Evolutionary conservation across 768 basidiomycete species (phyloP).

Genomic region (Strobilomyces echinocephalus): DNA sequence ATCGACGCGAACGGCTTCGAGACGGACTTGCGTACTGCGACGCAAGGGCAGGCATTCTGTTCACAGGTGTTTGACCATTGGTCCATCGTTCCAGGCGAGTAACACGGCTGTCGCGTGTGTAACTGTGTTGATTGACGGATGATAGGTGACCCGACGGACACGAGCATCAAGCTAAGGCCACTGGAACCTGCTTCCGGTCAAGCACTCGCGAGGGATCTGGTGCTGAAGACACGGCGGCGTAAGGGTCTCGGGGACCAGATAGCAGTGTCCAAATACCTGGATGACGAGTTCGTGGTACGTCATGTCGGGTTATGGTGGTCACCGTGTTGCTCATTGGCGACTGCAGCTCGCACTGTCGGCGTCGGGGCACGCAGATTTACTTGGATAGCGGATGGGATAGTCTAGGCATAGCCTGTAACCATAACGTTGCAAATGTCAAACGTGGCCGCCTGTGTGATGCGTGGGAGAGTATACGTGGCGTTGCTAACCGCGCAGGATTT

Average conservation of each 20-base stretch:
- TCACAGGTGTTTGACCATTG: slow-evolving; percentile 97
- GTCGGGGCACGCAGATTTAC: slow-evolving; percentile 90
- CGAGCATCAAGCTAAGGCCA: slow-evolving; percentile 91
- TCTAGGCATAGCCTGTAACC: slow-evolving; percentile 4
- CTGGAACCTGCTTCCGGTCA: slow-evolving; percentile 97
- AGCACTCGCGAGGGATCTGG: slow-evolving; percentile 88
- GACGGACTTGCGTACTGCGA: slow-evolving; percentile 94
- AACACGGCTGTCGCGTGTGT: background rate
- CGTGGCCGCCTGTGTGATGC: background rate
- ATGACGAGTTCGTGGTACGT: slow-evolving; percentile 92
- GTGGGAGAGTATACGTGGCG: slow-evolving; percentile 48
- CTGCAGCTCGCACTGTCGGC: slow-evolving; percentile 84
- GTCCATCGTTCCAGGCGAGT: slow-evolving; percentile 93
- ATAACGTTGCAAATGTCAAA: background rate
- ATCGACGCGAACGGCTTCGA: slow-evolving; percentile 99
- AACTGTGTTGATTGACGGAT: background rate
- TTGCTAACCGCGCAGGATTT: slow-evolving; percentile 32
- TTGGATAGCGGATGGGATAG: slow-evolving; percentile 46
- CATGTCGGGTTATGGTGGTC: background rate
- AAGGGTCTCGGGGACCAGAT: slow-evolving; percentile 98
- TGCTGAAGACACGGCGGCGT: slow-evolving; percentile 91
- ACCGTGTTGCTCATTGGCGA: slow-evolving; percentile 5
- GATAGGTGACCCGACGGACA: slow-evolving; percentile 94
- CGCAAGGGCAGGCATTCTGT: slow-evolving; percentile 99
- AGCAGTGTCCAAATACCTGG: slow-evolving; percentile 94